Evolutionary conservation across 192 early-diverging fungal genomes (phyloP).

Genomic region (Coemansia sp.): DNA sequence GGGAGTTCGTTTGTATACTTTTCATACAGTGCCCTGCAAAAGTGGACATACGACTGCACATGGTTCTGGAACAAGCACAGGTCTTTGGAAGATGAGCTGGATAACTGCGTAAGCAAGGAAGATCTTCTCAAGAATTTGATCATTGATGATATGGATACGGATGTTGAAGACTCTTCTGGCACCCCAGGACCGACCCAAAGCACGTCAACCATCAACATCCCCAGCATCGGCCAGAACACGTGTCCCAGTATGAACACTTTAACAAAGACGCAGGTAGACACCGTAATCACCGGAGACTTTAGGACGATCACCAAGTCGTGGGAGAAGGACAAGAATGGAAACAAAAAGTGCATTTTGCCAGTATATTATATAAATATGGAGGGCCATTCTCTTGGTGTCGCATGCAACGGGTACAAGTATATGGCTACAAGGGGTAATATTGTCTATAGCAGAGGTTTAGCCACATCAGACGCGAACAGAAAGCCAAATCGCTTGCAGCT

Average conservation of each 20-base stretch:
- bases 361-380: not conserved
- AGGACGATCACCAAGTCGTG: not conserved
- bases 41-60: slow-evolving; percentile 3
- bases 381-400: not conserved
- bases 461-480: not conserved
- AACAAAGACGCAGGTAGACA: not conserved
- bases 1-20: slow-evolving; percentile 3
- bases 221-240: not conserved
- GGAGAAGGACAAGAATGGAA: slow-evolving; percentile 7
- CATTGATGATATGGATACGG: not conserved
- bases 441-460: not conserved
- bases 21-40: not conserved
- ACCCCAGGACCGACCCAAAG: not conserved
- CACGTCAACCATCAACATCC: not conserved
- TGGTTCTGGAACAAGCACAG: slow-evolving; percentile 8
- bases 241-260: not conserved
- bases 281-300: not conserved
- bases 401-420: slow-evolving; percentile 3
- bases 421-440: not conserved
- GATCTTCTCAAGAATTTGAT: slow-evolving; percentile 1
- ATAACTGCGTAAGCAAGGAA: not conserved
- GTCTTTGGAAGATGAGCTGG: not conserved
- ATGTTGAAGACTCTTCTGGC: not conserved
- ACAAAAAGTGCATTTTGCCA: not conserved
- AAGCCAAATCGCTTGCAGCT: not conserved